Evolutionary conservation across 2,329 filamentous ascomycete genomes (phyloP).

Genomic region (Epichloe uncinata): DNA sequence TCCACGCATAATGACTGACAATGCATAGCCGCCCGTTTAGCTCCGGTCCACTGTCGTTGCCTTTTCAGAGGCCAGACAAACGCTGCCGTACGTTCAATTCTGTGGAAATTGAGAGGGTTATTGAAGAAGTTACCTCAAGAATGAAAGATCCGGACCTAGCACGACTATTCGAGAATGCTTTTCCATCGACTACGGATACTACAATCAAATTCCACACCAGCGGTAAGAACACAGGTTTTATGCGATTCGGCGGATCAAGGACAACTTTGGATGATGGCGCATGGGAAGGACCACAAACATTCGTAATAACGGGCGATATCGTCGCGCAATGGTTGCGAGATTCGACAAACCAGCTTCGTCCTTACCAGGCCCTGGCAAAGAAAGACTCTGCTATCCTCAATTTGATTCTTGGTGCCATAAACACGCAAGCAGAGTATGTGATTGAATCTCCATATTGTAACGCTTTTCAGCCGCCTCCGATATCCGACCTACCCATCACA

Average conservation of each 20-base stretch:
- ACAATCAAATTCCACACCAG: slow-evolving; percentile 79
- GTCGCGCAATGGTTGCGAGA: slow-evolving; percentile 87
- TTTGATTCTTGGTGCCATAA: slow-evolving; percentile 83
- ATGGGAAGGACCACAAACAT: slow-evolving; percentile 80
- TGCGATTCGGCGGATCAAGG: slow-evolving; percentile 19
- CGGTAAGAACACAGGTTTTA: slow-evolving; percentile 30
- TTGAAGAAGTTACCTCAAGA: slow-evolving; percentile 63
- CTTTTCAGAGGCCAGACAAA: slow-evolving; percentile 70
- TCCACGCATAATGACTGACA: neutral
- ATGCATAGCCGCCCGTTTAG: slow-evolving; percentile 58
- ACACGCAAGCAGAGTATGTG: slow-evolving; percentile 90
- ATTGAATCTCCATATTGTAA: slow-evolving; percentile 96
- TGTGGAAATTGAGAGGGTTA: slow-evolving; percentile 75
- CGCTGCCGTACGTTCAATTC: slow-evolving; percentile 86
- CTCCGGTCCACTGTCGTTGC: slow-evolving; percentile 62
- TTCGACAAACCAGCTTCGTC: slow-evolving; percentile 83
- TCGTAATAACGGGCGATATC: slow-evolving; percentile 88
- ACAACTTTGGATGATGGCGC: slow-evolving; percentile 35
- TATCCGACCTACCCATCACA: slow-evolving; percentile 57
- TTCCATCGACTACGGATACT: slow-evolving; percentile 74
- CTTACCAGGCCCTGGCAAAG: slow-evolving; percentile 75
- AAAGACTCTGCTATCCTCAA: slow-evolving; percentile 66
- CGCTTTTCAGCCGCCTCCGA: slow-evolving; percentile 88
- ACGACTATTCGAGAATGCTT: slow-evolving; percentile 87
- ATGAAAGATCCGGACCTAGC: slow-evolving; percentile 82